Evolutionary conservation across 805 yeast species (phyloP).

Genomic region (Candida wancherniae): DNA sequence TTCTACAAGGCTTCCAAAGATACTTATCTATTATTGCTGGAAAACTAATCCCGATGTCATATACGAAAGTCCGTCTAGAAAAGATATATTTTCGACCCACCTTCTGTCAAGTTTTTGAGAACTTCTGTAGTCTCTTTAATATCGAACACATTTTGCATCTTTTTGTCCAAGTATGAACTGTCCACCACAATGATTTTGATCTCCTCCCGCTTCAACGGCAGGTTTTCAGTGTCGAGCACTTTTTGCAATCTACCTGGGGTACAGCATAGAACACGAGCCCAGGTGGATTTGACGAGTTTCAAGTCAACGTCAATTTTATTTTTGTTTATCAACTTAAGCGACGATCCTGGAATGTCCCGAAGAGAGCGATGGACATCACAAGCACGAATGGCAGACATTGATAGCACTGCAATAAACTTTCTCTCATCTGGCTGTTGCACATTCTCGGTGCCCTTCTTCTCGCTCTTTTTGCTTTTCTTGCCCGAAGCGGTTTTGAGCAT

Average conservation of each 20-base stretch:
- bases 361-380: slow-evolving; percentile 76
- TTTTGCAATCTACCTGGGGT: slow-evolving; percentile 59
- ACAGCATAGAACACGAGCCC: slow-evolving; percentile 51
- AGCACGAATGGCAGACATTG: slow-evolving; percentile 80
- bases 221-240: slow-evolving; percentile 41
- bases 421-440: slow-evolving; percentile 24
- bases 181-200: slow-evolving; percentile 57
- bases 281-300: slow-evolving; percentile 38
- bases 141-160: slow-evolving; percentile 60
- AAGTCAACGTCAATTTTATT: slow-evolving; percentile 66
- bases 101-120: slow-evolving; percentile 37
- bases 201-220: slow-evolving; percentile 37
- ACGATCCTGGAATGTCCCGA: slow-evolving; percentile 44
- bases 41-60: slow-evolving; percentile 2
- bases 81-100: slow-evolving; percentile 48
- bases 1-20: slow-evolving; percentile 26
- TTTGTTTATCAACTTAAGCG: slow-evolving; percentile 70
- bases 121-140: slow-evolving; percentile 40
- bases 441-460: slow-evolving; percentile 25
- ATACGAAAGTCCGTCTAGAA: slow-evolving; percentile 26
- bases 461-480: slow-evolving; percentile 25
- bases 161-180: slow-evolving; percentile 55
- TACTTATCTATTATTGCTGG: slow-evolving; percentile 20
- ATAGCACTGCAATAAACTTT: slow-evolving; percentile 48
- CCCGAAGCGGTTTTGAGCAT: slow-evolving; percentile 30